Evolutionary conservation across 495 filamentous ascomycete species (phyloP), one percentile per base, ranked within the genome.

Genomic region (Letharia columbiana): DNA sequence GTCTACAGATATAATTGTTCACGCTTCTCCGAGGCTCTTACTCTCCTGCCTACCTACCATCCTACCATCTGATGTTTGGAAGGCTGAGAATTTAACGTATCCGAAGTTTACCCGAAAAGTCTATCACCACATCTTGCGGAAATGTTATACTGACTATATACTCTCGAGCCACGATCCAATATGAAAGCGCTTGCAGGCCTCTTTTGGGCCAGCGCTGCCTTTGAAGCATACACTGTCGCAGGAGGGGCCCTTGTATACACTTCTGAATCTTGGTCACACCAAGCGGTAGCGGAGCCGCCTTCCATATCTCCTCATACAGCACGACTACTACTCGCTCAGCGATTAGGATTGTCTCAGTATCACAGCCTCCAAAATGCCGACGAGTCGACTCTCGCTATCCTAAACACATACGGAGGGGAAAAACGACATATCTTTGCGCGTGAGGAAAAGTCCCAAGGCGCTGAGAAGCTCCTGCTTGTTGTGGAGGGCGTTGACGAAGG

Each of bases 261-360:
- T 8, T 77, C 78, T 37, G 70, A 73, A 35, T 45, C 57, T 65
- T 15, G 54, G 42, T 37, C 12, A 45, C n/a, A 42, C 63, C 33
- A 17, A 45, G 41, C 64, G 63, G 28, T 45, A 49, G 40, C 62
- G 41, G 63, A 65, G 45, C n/a, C 60, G 10, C 54, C 66, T 50
- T 67, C 69, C 23, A 66, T 79, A 60, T 74, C 76, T 18, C 77
- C 84, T 37, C 75, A 79, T 69, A 74, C 77, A 44, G 82, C 84
- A 56, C 78, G 79, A 69, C 75, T 83, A 41, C 73, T 87, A 39
- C 60, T 87, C 52, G 82, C 84, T 63, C 80, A 83, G 66, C 78
- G 84, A 70, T 72, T 82, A 64, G 78, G 80, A n/a, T 69, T 83
- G 6, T 79, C 84, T 40, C 69, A 79, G 33, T 82, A 76, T 67